A percentile compares a stretch with the other conserved stretches of the same genome.
Evolutionary conservation across 345 rosid genomes (phyloP).

Genomic region (Melastoma malabathricum): DNA sequence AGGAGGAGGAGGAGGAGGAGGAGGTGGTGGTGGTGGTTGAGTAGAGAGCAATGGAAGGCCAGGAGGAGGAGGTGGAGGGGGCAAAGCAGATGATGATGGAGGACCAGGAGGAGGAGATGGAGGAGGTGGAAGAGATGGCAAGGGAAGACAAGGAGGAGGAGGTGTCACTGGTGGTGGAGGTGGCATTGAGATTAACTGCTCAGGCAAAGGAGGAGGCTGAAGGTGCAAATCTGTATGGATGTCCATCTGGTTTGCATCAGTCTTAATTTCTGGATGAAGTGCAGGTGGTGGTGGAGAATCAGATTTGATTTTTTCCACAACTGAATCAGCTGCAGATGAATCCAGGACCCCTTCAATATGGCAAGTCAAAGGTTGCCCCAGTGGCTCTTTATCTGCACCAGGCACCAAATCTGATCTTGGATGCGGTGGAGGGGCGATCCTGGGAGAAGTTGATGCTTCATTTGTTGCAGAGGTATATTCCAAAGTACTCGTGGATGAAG

Average conservation of each 20-base stretch:
- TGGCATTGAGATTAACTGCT: not conserved
- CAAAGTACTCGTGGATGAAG: not conserved
- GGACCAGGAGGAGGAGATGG: too few species aligned
- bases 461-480: conserved; percentile 13
- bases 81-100: too few species aligned
- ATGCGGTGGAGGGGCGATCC: conserved; percentile 21
- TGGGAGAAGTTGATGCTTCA: conserved; percentile 19
- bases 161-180: conserved; percentile 1
- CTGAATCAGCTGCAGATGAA: not conserved
- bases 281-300: too few species aligned
- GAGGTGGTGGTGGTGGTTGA: not conserved
- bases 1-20: too few species aligned
- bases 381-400: conserved; percentile 4
- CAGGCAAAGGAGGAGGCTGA: not conserved
- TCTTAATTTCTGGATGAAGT: too few species aligned
- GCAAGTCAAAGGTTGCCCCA: too few species aligned
- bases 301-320: conserved; percentile 1
- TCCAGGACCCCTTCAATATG: not conserved
- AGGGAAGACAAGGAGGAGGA: not conserved
- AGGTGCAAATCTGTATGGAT: not conserved
- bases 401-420: conserved; percentile 13
- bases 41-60: too few species aligned
- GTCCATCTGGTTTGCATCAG: not conserved
- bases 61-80: too few species aligned
- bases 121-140: too few species aligned